Conservation (phyloP, 2,329 filamentous ascomycete genomes). For the Tolypocladium ovalisporum region DNA sequence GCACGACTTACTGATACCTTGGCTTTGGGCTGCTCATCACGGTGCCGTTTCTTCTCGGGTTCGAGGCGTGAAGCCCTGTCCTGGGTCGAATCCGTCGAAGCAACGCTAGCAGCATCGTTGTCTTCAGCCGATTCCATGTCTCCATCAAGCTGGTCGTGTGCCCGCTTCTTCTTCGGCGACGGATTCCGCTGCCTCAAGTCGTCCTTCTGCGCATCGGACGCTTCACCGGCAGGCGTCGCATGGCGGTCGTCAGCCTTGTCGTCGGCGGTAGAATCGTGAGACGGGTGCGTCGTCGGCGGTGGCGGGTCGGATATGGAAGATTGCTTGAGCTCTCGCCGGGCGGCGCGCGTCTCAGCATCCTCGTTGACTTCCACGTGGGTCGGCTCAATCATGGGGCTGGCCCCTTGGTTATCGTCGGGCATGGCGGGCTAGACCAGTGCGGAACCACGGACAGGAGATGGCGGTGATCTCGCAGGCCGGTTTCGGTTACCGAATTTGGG, state of each 20-base stretch:
- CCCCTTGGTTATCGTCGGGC: constrained; percentile 31
- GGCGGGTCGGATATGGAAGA: constrained; percentile 46
- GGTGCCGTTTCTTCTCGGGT: constrained; percentile 54
- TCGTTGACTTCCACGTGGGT: constrained; percentile 31
- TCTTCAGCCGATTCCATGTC: constrained; percentile 28
- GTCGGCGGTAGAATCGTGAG: constrained; percentile 1
- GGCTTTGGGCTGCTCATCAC: constrained; percentile 35
- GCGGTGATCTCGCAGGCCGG: not conserved
- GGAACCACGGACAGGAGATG: not conserved
- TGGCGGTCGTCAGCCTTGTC: constrained; percentile 14
- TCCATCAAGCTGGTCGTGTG: constrained; percentile 46
- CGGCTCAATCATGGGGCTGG: constrained; percentile 26
- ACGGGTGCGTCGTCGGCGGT: constrained; percentile 7
- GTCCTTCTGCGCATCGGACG: constrained; percentile 21
- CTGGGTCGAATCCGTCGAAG: constrained; percentile 33
- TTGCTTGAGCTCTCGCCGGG: constrained; percentile 54
- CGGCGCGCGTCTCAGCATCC: constrained; percentile 52
- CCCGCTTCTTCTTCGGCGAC: constrained; percentile 58
- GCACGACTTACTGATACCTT: constrained; percentile 19
- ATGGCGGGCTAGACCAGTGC: constrained; percentile 17
- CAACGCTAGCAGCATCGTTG: constrained; percentile 30
- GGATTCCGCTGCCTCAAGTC: constrained; percentile 36
- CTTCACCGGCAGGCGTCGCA: constrained; percentile 23
- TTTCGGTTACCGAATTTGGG: not conserved
- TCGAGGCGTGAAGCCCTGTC: constrained; percentile 36